A percentile compares a stretch with the other conserved stretches of the same genome.
Conservation (phyloP, 768 basidiomycete genomes). For the Naganishia kalamii region DNA sequence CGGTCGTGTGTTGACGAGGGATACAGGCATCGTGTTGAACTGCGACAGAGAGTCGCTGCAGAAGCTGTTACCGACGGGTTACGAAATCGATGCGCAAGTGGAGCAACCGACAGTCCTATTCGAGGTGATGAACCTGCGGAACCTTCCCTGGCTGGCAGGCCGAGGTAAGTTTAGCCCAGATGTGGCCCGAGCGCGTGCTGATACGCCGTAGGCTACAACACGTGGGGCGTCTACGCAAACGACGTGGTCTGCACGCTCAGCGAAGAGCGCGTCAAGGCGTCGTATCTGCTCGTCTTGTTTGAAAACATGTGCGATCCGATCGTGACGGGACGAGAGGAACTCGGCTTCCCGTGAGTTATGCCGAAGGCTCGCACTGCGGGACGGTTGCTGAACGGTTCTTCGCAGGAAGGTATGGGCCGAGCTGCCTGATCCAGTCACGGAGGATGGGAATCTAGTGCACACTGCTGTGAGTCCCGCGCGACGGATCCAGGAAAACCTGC, state of each 20-base stretch:
- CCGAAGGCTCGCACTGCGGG: neutral
- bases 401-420: constrained; percentile 22
- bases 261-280: neutral
- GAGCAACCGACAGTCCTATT: constrained; percentile 19
- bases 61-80: constrained; percentile 10
- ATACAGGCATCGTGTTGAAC: constrained; percentile 12
- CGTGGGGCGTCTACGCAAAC: constrained; percentile 21
- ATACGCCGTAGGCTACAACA: constrained; percentile 16
- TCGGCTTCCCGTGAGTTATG: constrained; percentile 15
- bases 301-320: constrained; percentile 22
- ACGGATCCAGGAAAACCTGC: neutral
- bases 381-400: neutral
- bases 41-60: neutral
- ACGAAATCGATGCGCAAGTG: neutral
- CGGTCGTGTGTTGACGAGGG: no score
- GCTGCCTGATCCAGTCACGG: constrained; percentile 5
- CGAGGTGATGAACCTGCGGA: constrained; percentile 18
- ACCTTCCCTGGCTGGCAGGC: constrained; percentile 22
- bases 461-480: constrained; percentile 8
- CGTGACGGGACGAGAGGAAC: constrained; percentile 17
- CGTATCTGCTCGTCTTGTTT: constrained; percentile 21
- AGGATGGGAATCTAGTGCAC: constrained; percentile 6
- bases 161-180: neutral
- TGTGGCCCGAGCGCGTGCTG: neutral
- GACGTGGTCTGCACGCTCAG: constrained; percentile 6